phyloP scores from a whole-genome alignment of 345 rosid species.

The Abelmoschus esculentus region DNA sequence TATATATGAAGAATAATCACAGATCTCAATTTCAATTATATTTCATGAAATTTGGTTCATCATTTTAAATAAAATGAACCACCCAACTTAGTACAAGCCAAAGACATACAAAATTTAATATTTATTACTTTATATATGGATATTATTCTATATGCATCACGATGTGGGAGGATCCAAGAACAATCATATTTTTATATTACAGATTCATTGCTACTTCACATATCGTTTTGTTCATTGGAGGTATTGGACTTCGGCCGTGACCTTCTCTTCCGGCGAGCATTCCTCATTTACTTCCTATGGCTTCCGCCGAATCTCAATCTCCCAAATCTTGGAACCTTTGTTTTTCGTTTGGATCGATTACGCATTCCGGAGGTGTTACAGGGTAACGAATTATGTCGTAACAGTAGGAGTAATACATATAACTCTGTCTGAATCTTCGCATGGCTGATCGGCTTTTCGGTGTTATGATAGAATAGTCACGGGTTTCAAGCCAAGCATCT shows the following conservation, averaged over 20 bases:
- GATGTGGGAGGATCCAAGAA: neutral
- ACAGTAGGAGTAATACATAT: neutral
- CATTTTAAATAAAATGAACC: no score
- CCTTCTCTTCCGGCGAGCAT: no score
- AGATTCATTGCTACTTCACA: neutral
- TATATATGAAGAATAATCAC: no score
- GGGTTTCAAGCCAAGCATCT: neutral
- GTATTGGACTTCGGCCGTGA: no score
- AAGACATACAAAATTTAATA: no score
- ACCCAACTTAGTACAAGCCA: no score
- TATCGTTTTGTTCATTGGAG: no score
- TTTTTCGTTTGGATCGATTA: neutral
- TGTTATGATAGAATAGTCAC: neutral
- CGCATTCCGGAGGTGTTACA: neutral
- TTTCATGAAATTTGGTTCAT: no score
- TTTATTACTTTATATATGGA: no score
- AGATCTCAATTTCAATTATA: no score
- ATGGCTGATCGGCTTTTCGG: neutral
- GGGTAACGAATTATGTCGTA: neutral
- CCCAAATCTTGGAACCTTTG: neutral
- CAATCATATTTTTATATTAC: neutral
- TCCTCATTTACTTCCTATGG: neutral
- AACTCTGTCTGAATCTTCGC: neutral
- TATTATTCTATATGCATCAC: no score
- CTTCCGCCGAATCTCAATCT: neutral